Conservation (phyloP, 345 rosid species). For the Xanthoceras sorbifolium region DNA sequence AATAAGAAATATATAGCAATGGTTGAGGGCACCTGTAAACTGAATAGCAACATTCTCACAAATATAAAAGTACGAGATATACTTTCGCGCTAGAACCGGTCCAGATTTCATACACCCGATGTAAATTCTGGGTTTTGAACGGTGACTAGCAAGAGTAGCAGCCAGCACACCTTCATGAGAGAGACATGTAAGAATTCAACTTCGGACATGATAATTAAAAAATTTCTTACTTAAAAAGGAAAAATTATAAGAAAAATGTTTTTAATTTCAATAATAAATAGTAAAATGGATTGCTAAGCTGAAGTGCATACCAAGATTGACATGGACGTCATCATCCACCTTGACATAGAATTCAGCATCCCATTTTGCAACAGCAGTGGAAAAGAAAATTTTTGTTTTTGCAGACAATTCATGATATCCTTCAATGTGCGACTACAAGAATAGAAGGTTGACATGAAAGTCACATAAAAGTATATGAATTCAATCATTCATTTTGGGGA, state of each 20-base stretch:
- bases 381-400: constrained; percentile 89
- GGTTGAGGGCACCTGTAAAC: constrained; percentile 7
- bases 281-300: neutral
- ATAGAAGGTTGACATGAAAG: neutral
- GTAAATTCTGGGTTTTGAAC: constrained; percentile 88
- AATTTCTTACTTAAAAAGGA: neutral
- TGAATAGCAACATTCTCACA: neutral
- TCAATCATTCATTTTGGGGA: neutral
- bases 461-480: neutral
- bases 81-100: constrained; percentile 94
- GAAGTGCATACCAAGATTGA: constrained; percentile 74
- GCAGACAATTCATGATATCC: constrained; percentile 98
- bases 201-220: neutral
- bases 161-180: constrained; percentile 71
- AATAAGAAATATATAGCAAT: constrained; percentile 4
- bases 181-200: neutral
- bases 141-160: constrained; percentile 84
- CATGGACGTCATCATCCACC: constrained; percentile 99
- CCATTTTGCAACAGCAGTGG: constrained; percentile 94
- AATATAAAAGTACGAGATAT: constrained; percentile 29
- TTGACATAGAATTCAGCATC: constrained; percentile 93
- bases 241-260: neutral
- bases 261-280: neutral
- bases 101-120: constrained; percentile 99
- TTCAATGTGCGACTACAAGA: constrained; percentile 86